Evolutionary conservation across 805 yeast genomes (phyloP).

Genomic region (Clavispora carvajalis): DNA sequence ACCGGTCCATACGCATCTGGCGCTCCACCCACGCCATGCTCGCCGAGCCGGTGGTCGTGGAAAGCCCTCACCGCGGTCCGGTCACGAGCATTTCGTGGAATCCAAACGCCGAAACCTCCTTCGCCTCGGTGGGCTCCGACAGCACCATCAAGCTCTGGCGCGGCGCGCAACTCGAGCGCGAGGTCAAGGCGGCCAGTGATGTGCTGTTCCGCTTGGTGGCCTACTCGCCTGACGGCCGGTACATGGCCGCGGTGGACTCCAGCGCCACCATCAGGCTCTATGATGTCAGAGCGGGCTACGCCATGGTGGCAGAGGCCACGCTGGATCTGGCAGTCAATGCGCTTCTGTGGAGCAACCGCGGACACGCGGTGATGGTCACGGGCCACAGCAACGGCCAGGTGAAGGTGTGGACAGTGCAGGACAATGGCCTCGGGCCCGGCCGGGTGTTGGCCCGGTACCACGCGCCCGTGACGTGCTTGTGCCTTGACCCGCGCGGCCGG

Average conservation of each 20-base stretch:
- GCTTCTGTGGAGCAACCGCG: slow-evolving; percentile 42
- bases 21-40: slow-evolving; percentile 21
- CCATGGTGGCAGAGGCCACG: slow-evolving; percentile 19
- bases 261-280: slow-evolving; percentile 33
- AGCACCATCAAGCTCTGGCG: slow-evolving; percentile 33
- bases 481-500: slow-evolving; percentile 49
- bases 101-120: slow-evolving; percentile 39
- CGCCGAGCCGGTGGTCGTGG: slow-evolving; percentile 36
- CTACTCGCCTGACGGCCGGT: slow-evolving; percentile 45
- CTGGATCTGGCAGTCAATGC: slow-evolving; percentile 32
- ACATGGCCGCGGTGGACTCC: slow-evolving; percentile 40
- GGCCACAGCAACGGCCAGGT: slow-evolving; percentile 48
- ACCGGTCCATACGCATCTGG: slow-evolving; percentile 39
- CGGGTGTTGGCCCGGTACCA: slow-evolving; percentile 39
- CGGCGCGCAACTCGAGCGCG: slow-evolving; percentile 10
- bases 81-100: slow-evolving; percentile 45
- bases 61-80: slow-evolving; percentile 33
- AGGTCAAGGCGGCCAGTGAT: slow-evolving; percentile 19
- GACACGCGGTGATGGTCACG: slow-evolving; percentile 25
- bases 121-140: slow-evolving; percentile 49
- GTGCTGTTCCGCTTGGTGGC: slow-evolving; percentile 16
- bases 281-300: slow-evolving; percentile 26
- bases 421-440: neutral
- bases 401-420: slow-evolving; percentile 16
- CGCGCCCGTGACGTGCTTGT: slow-evolving; percentile 43